Percentiles rank a stretch among this genome's conserved stretches.
Evolutionary conservation across 225 moss, liverwort and hornwort species (phyloP).

Genomic region (Anthoceros angustus): DNA sequence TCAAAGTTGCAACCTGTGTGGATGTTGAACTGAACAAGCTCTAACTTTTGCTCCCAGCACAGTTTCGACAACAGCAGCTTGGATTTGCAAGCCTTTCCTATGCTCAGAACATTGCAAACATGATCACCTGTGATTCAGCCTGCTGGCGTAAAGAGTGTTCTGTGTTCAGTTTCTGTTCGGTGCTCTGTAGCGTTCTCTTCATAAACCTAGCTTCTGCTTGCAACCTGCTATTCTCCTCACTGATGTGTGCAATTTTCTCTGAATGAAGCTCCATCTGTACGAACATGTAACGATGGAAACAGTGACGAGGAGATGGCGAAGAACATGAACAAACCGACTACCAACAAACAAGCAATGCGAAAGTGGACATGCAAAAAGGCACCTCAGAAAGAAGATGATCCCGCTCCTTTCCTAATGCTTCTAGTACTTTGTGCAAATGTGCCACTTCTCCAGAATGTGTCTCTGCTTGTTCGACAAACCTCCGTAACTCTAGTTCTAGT

Average conservation of each 20-base stretch:
- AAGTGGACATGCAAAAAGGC: not conserved
- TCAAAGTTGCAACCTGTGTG: constrained; percentile 34
- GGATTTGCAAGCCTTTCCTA: no score
- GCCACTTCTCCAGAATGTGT: constrained; percentile 33
- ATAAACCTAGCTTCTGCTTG: constrained; percentile 42
- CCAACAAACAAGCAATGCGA: not conserved
- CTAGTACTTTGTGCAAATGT: constrained; percentile 41
- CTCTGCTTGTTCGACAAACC: constrained; percentile 27
- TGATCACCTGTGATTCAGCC: constrained; percentile 48
- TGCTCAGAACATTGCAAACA: not conserved
- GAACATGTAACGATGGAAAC: not conserved
- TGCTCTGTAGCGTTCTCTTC: constrained; percentile 34
- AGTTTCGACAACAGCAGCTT: no score
- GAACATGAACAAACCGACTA: not conserved
- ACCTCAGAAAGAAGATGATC: constrained; percentile 56
- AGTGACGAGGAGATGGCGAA: not conserved
- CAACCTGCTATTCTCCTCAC: constrained; percentile 36
- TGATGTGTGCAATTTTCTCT: constrained; percentile 36
- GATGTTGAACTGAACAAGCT: not conserved
- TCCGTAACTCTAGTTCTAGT: constrained; percentile 41
- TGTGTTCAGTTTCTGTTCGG: constrained; percentile 46
- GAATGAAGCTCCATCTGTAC: constrained; percentile 33
- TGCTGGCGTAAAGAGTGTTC: constrained; percentile 38
- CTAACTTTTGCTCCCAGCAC: not conserved
- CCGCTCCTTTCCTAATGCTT: constrained; percentile 42